phyloP scores from a whole-genome alignment of 257 asterid species.

The Handroanthus guayacan region DNA sequence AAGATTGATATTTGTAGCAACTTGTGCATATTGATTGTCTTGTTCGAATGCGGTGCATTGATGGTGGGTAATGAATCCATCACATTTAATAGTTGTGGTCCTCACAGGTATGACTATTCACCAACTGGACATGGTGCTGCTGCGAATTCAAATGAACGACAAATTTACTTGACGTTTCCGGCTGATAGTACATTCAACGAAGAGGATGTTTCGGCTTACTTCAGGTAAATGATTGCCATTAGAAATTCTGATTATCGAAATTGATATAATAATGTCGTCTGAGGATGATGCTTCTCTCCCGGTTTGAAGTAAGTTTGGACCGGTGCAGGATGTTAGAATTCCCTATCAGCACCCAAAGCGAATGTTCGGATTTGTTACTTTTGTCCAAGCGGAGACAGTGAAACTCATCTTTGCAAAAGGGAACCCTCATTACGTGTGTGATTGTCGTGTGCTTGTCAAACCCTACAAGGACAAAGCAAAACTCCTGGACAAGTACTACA shows the following conservation, averaged over 20 bases:
- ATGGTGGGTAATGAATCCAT: conserved; percentile 43
- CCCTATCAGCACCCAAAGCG: conserved; percentile 84
- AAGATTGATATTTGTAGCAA: neutral
- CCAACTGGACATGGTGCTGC: conserved; percentile 54
- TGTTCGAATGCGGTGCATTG: conserved; percentile 31
- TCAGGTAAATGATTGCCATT: conserved; percentile 51
- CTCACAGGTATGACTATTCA: conserved; percentile 58
- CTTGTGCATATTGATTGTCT: conserved; percentile 9
- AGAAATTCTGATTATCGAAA: neutral
- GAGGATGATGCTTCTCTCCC: conserved; percentile 31
- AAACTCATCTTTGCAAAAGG: conserved; percentile 83
- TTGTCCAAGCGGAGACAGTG: conserved; percentile 83
- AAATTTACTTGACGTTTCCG: conserved; percentile 90
- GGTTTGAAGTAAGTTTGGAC: conserved; percentile 72
- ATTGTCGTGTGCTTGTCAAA: conserved; percentile 91
- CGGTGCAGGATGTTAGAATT: conserved; percentile 92
- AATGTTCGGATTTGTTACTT: conserved; percentile 95
- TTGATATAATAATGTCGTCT: conserved; percentile 28
- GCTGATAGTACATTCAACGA: conserved; percentile 90
- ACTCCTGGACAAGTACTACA: conserved; percentile 68
- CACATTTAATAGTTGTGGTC: conserved; percentile 51
- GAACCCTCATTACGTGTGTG: conserved; percentile 91
- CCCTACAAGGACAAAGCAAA: conserved; percentile 96
- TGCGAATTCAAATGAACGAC: conserved; percentile 62
- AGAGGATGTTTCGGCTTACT: conserved; percentile 85